Base-by-base conservation (phyloP, 306 rosid species). In the Rosa multiflora region DNA sequence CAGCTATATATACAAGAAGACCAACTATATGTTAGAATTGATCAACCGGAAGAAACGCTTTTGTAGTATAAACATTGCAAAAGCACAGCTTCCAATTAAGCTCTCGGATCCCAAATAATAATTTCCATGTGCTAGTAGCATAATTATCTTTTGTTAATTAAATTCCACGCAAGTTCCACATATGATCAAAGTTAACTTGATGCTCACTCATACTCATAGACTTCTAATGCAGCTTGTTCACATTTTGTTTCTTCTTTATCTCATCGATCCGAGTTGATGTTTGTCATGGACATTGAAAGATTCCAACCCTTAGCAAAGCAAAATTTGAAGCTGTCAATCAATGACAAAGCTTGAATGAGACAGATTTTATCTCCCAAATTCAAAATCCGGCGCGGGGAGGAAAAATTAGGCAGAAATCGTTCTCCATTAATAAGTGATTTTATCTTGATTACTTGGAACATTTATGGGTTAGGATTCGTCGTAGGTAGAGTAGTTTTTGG, bases 81-180 rank as follows among this genome's bases (percentile, higher is more conserved):
- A 63, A 63, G 46, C 70, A 64, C 70, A 35, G 42, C 70, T 64
- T 64, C 70, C 70, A 6, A 64, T 6, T 64, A 12, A 35, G 43
- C 49, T 40, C 46, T 39, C 12, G 15, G 72, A 67, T 67, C 49
- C 49, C 72, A 9, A 20, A 40, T 67, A 40, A 18, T 67, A 18
- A 67, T 39, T 18, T 67, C 8, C 49, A 67, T 67, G 12, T 67
- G 29, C 46, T 35, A 67, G 3, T 67, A 67, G 29, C 47, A 67
- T 37, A 35, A 39, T 29, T 67, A 67, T 64, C 29, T 67, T 12
- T 1, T 39, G 23, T 3, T 66, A 13, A 5, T 29, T 62, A 4
- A 49, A 56, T 2, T 67, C 71, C 71, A 39, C 10, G 70, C 46
- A 66, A 35, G 46, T 66, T 37, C 70, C 47, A 37, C 21, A 37